phyloP scores from a whole-genome alignment of 2,329 filamentous ascomycete species.

The Alternaria angustiovoidea region DNA sequence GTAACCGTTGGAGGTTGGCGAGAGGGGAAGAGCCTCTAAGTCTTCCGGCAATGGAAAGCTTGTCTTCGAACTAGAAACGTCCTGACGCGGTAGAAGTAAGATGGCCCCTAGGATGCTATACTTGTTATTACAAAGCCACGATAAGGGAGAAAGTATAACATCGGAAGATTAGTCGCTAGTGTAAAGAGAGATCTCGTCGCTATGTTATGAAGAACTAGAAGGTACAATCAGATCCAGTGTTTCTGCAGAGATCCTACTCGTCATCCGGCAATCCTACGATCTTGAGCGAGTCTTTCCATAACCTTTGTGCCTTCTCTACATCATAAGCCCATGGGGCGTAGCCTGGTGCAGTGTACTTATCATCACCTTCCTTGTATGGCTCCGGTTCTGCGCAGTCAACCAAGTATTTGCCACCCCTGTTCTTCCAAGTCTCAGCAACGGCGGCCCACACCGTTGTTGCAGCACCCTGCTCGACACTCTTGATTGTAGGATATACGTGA shows the following conservation, averaged over 20 bases:
- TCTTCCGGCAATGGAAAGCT: background rate
- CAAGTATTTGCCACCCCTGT: conserved; percentile 59
- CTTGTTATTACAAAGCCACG: background rate
- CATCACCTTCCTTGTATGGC: conserved; percentile 4
- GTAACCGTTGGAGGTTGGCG: conserved; percentile 9
- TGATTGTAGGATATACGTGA: conserved; percentile 19
- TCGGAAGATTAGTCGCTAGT: no score
- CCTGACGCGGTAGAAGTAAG: background rate
- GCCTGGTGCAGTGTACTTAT: conserved; percentile 25
- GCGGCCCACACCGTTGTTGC: conserved; percentile 59
- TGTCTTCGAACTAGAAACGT: background rate
- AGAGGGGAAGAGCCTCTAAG: conserved; percentile 4
- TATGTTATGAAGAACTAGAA: no score
- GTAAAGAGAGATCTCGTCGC: rapidly evolving
- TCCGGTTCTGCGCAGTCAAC: conserved; percentile 42
- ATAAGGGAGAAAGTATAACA: no score
- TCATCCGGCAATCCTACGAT: background rate
- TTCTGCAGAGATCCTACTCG: background rate
- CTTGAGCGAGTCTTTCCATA: conserved; percentile 37
- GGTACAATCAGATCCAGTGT: no score
- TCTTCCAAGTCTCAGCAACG: conserved; percentile 53
- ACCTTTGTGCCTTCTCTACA: conserved; percentile 34
- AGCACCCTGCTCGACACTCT: conserved; percentile 55
- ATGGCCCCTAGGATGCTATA: rapidly evolving
- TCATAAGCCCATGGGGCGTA: conserved; percentile 39